These are phyloP conservation scores for Akanthomyces uredinophilus DNA, from an alignment of 2,329 filamentous ascomycete species.

Conservation along the genomic window DNA sequence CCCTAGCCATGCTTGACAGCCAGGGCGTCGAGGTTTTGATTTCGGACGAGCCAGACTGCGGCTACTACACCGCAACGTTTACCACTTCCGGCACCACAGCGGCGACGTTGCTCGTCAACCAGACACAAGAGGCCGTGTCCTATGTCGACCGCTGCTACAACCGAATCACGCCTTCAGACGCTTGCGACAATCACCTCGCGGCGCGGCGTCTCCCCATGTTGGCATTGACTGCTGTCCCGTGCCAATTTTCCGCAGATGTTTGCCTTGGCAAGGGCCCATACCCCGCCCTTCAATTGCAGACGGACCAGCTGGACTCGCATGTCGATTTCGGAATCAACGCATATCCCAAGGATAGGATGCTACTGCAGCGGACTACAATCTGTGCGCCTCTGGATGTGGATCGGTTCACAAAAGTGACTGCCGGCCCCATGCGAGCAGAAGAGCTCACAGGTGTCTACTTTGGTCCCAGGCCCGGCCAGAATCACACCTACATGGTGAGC, in stretches of 20 bases:
- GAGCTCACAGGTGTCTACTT: conserved; percentile 1
- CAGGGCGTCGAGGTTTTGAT: background rate
- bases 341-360: background rate
- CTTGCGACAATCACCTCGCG: background rate
- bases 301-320: background rate
- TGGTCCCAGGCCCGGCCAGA: background rate
- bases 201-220: background rate
- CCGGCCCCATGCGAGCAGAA: background rate
- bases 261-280: background rate
- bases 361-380: background rate
- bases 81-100: background rate
- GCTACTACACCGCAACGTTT: background rate
- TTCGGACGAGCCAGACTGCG: background rate
- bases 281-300: background rate
- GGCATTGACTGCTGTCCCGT: background rate
- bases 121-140: background rate
- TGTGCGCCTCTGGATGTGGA: background rate
- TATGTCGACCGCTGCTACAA: conserved; percentile 8
- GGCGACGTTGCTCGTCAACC: background rate
- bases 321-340: conserved; percentile 1
- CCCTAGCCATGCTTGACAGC: background rate
- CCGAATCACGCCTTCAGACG: background rate
- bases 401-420: background rate
- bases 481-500: conserved; percentile 10
- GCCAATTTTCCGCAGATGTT: background rate